Evolutionary conservation across 495 filamentous ascomycete genomes (phyloP), one percentile per base, ranked within the genome.

Genomic region (Amorphotheca resinae): DNA sequence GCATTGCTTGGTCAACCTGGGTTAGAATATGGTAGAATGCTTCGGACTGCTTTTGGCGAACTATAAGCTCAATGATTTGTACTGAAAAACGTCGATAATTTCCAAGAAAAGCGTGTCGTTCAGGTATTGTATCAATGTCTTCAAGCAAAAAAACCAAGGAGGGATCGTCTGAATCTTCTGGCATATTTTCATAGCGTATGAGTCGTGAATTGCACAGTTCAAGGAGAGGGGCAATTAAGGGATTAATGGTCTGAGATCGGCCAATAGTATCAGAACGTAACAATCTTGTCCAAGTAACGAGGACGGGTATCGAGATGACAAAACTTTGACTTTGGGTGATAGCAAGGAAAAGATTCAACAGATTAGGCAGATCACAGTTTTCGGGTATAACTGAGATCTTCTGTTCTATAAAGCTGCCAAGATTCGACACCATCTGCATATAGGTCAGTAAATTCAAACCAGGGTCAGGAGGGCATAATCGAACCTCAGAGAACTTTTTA

Each of bases 91-190:
- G 75, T 17, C 88, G 70, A 57, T 95, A 99, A 53, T 96, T 96
- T 1, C 91, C 89, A n/a, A 96, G 72, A 58, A 99, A 99, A 9
- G 88, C 84, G 64, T 99, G 91, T 18, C 84, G 71, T 59, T 99
- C 93, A 1, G 93, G 93, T 22, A 88, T 69, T 0, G 91, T 95
- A 59, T 96, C 93, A 23, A 95, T 84, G 57, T 99, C 91, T 47
- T 95, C 87, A 38, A 84, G 63, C 5, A 99, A 70, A 45, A 94
- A 87, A 26, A 84, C 63, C 22, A 88, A 70, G 11, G 80, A 84
- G 6, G 82, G 74, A 57, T 95, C 77, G 12, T 85, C 74, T 0
- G 78, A 82, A 46, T 93, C 82, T 40, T 83, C 73, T 0, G 86
- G 81, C 17, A 95, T 72, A 50, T 64, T 73, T 56, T 95, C 89